Conservation (phyloP, 2,329 filamentous ascomycete species). For the Aspergillus terreus region DNA sequence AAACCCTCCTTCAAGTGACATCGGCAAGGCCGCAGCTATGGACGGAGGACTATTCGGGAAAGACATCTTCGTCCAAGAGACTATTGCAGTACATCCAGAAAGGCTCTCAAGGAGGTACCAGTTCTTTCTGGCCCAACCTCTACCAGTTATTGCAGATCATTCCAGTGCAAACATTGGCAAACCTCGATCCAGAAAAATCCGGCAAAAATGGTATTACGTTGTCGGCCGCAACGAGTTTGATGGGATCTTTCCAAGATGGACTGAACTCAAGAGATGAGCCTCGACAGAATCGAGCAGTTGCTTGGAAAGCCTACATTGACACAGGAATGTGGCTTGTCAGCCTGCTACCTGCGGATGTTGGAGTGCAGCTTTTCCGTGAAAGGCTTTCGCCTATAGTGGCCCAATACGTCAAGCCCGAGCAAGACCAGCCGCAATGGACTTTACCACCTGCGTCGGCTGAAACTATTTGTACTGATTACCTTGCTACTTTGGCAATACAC, state of each 20-base stretch:
- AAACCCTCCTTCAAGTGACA: conserved; percentile 65
- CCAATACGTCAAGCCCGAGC: conserved; percentile 50
- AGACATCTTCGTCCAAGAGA: conserved; percentile 53
- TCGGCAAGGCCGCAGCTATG: conserved; percentile 65
- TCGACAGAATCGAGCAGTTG: conserved; percentile 61
- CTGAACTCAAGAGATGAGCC: conserved; percentile 72
- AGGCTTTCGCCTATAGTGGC: conserved; percentile 51
- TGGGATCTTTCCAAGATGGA: conserved; percentile 67
- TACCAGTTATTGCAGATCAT: conserved; percentile 57
- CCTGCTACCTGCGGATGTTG: conserved; percentile 47
- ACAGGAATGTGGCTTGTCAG: conserved; percentile 54
- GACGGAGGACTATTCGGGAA: conserved; percentile 61
- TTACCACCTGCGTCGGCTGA: conserved; percentile 41
- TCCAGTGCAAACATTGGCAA: conserved; percentile 47
- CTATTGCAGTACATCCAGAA: conserved; percentile 72
- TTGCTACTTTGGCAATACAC: conserved; percentile 35
- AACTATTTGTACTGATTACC: conserved; percentile 38
- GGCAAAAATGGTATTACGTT: conserved; percentile 24
- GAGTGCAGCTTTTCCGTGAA: conserved; percentile 42
- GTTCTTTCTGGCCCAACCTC: conserved; percentile 70
- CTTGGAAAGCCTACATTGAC: conserved; percentile 73
- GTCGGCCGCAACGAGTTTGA: conserved; percentile 57
- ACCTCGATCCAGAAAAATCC: conserved; percentile 20
- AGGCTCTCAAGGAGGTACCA: conserved; percentile 74
- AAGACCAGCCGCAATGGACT: conserved; percentile 49